A percentile compares a stretch with the other conserved stretches of the same genome.
Evolutionary conservation across 305 asterid species (phyloP).

Genomic region (Fraxinus xanthoxyloides): DNA sequence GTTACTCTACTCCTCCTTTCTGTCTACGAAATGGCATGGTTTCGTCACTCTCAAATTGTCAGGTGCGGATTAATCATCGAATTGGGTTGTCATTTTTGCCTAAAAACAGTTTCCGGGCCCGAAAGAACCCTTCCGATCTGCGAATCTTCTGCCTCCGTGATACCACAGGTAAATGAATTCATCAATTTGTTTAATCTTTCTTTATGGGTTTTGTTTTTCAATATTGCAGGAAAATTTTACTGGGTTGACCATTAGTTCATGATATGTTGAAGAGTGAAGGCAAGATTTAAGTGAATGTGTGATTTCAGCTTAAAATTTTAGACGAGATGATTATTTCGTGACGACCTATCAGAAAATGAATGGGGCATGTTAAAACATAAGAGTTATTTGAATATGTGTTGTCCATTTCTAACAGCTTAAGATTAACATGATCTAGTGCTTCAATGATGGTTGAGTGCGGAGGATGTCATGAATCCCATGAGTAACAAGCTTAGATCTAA

Average conservation of each 20-base stretch:
- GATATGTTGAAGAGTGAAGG: background rate
- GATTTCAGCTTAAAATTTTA: background rate
- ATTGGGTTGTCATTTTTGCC: conserved; percentile 35
- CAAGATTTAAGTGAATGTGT: background rate
- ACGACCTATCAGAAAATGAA: background rate
- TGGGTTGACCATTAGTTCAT: background rate
- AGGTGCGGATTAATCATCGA: conserved; percentile 22
- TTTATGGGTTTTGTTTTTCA: background rate
- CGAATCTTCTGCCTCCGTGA: conserved; percentile 41
- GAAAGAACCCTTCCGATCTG: conserved; percentile 25
- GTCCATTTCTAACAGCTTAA: background rate
- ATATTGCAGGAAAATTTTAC: background rate
- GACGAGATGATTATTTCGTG: background rate
- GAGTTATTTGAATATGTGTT: background rate
- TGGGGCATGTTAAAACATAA: background rate
- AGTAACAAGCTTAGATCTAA: background rate
- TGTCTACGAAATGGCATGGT: conserved; percentile 10
- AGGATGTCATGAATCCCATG: background rate
- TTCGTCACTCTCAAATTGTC: conserved; percentile 30
- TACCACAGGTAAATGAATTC: conserved; percentile 37
- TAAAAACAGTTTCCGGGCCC: conserved; percentile 27
- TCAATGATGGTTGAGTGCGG: background rate
- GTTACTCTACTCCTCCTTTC: conserved; percentile 28
- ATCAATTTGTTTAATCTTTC: background rate
- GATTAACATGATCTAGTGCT: background rate